Conservation (phyloP, 225 moss, liverwort and hornwort species). For the Antitrichia curtipendula region DNA sequence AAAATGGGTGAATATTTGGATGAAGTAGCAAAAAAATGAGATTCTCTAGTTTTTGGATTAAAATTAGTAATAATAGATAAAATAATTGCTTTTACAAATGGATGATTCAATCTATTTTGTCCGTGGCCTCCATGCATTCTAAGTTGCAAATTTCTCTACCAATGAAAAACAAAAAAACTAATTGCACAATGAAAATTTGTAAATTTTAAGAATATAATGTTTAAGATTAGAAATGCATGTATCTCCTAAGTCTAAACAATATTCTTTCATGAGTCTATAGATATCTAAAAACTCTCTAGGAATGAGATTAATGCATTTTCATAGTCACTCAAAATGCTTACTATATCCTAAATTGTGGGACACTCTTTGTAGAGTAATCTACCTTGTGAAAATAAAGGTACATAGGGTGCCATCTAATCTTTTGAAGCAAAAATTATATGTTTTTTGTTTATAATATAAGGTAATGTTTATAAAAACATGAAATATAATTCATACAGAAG, state of each 20-base stretch:
- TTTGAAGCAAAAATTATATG: too few relatives aligned
- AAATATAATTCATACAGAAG: too few relatives aligned
- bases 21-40: not conserved
- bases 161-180: not conserved
- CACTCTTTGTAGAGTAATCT: too few relatives aligned
- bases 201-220: not conserved
- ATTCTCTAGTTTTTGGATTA: not conserved
- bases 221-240: not conserved
- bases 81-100: not conserved
- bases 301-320: not conserved
- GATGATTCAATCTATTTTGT: not conserved
- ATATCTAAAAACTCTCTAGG: not conserved
- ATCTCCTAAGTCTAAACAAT: rapidly evolving
- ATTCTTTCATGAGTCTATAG: not conserved
- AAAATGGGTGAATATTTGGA: not conserved
- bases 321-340: rapidly evolving
- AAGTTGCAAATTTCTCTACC: not conserved
- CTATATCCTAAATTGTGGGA: too few relatives aligned
- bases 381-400: too few relatives aligned
- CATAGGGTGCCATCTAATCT: too few relatives aligned
- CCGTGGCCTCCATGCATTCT: too few relatives aligned
- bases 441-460: too few relatives aligned
- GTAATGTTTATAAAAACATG: too few relatives aligned
- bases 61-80: not conserved
- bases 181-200: not conserved